Conservation (phyloP, 768 basidiomycete species). For the Candolleomyces aberdarensis region DNA sequence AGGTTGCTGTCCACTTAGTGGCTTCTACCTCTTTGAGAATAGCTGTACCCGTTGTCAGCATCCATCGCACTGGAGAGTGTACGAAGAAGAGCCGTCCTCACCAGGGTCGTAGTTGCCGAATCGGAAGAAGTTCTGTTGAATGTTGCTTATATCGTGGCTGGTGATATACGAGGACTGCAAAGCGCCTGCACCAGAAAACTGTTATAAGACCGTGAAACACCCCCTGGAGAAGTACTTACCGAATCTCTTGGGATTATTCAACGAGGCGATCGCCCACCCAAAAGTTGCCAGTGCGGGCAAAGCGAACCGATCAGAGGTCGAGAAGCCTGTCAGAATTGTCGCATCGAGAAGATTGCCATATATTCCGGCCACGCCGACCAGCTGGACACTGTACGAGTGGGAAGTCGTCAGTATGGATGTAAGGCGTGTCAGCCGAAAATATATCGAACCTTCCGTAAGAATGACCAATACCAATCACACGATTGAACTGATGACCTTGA, state of each 20-base stretch:
- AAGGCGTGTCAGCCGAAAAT: background rate
- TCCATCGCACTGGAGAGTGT: background rate
- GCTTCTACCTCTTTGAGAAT: constrained; percentile 5
- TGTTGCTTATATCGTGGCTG: constrained; percentile 11
- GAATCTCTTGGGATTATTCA: constrained; percentile 13
- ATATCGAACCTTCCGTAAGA: constrained; percentile 20
- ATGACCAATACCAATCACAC: constrained; percentile 21
- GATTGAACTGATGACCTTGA: constrained; percentile 7
- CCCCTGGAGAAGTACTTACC: constrained; percentile 5
- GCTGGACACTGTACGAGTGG: constrained; percentile 10
- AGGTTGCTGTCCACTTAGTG: constrained; percentile 15
- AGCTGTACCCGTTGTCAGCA: background rate
- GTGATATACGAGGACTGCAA: constrained; percentile 16
- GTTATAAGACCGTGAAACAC: too few species aligned
- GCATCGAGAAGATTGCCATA: constrained; percentile 17
- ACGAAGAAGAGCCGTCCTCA: background rate
- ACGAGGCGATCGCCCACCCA: constrained; percentile 15
- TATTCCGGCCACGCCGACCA: constrained; percentile 15
- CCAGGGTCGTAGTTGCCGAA: constrained; percentile 19
- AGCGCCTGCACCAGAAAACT: constrained; percentile 2
- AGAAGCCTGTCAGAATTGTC: constrained; percentile 18
- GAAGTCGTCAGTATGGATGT: background rate
- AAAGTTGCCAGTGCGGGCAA: constrained; percentile 13
- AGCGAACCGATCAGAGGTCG: constrained; percentile 7
- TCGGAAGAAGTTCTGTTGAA: constrained; percentile 17